A percentile compares a stretch with the other conserved stretches of the same genome.
phyloP scores from a whole-genome alignment of 2,329 filamentous ascomycete genomes.

The Fusarium coicis region DNA sequence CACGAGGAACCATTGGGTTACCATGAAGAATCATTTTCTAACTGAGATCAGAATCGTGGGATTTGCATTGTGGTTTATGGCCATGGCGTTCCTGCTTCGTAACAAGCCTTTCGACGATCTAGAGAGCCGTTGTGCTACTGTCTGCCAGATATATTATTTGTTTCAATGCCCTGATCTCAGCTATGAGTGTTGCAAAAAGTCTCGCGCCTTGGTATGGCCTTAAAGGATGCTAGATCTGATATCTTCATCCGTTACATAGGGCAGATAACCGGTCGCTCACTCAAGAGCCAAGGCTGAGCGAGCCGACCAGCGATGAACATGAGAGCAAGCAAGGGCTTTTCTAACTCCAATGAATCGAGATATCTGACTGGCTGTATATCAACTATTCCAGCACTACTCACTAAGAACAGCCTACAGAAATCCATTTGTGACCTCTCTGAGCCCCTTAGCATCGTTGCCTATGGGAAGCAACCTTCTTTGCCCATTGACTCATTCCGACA shows the following conservation, averaged over 20 bases:
- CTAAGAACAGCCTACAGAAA: fast-evolving
- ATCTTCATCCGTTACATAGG: background rate
- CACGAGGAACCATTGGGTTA: background rate
- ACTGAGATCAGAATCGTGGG: background rate
- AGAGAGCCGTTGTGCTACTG: background rate
- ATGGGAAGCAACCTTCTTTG: no score
- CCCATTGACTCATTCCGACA: no score
- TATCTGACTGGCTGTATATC: no score
- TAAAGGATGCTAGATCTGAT: background rate
- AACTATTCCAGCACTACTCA: background rate
- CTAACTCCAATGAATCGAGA: background rate
- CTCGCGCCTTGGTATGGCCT: no score
- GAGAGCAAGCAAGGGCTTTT: background rate
- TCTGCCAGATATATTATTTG: no score
- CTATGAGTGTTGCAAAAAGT: no score
- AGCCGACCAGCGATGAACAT: background rate
- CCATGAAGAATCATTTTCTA: no score
- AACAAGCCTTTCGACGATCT: fast-evolving
- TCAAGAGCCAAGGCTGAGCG: no score
- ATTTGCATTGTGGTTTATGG: fast-evolving
- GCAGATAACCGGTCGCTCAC: no score
- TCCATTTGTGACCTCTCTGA: no score
- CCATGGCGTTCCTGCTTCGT: background rate
- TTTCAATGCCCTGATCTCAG: no score
- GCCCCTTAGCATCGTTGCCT: no score